These are phyloP conservation scores for Pistacia vera DNA, from an alignment of 345 rosid genomes.

Conservation along the genomic window DNA sequence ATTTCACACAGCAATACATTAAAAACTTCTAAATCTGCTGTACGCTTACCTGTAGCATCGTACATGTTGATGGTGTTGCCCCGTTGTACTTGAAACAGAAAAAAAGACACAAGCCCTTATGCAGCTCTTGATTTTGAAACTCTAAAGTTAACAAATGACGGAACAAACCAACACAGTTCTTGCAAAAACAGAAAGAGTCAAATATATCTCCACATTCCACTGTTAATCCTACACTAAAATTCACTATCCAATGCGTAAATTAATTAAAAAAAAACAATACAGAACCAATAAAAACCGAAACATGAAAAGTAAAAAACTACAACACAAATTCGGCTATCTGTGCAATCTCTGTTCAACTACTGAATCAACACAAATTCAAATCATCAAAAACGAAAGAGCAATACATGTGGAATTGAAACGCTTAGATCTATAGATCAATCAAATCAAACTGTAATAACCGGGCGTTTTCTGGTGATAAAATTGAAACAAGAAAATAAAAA, in stretches of 20 bases:
- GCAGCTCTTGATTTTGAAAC: not conserved
- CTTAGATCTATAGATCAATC: constrained; percentile 61
- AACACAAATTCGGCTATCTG: constrained; percentile 21
- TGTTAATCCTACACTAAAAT: constrained; percentile 11
- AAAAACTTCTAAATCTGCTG: not conserved
- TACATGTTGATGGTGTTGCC: constrained; percentile 12
- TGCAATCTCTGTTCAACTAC: constrained; percentile 29
- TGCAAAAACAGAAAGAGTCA: constrained; percentile 19
- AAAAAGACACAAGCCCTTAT: not conserved
- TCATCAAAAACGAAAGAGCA: too few relatives aligned
- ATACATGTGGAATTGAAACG: constrained; percentile 36
- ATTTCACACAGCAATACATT: not conserved
- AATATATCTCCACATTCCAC: constrained; percentile 27
- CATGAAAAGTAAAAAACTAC: constrained; percentile 33
- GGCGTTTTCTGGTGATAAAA: too few relatives aligned
- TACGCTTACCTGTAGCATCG: constrained; percentile 20
- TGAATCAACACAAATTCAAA: constrained; percentile 32
- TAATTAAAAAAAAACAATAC: not conserved
- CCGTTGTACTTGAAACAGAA: constrained; percentile 6
- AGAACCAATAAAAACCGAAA: constrained; percentile 5
- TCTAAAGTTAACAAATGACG: constrained; percentile 7
- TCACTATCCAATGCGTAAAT: not conserved
- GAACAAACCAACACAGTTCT: not conserved
- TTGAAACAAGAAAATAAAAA: too few relatives aligned
- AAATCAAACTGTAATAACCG: constrained; percentile 22